These are phyloP conservation scores for Russula sp. DNA, from an alignment of 768 basidiomycete species.

Conservation along the genomic window DNA sequence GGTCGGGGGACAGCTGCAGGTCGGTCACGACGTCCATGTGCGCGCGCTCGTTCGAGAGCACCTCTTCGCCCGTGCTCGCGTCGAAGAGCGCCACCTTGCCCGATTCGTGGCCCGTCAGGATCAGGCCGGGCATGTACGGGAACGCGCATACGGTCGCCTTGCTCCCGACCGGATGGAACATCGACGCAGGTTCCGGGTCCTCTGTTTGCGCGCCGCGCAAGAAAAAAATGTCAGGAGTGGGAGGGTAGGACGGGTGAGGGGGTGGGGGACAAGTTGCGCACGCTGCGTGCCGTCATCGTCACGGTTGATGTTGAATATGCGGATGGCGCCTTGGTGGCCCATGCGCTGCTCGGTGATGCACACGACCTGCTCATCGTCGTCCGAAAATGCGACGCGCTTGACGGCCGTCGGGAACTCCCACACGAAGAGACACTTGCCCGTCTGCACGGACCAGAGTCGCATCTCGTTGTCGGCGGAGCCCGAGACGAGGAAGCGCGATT, in stretches of 20 bases:
- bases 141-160: conserved; percentile 98
- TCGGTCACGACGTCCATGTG: conserved; percentile 88
- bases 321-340: conserved; percentile 86
- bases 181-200: conserved; percentile 60
- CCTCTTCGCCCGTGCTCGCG: conserved; percentile 78
- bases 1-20: conserved; percentile 82
- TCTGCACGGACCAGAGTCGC: conserved; percentile 82
- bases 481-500: conserved; percentile 81
- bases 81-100: conserved; percentile 94
- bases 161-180: conserved; percentile 86
- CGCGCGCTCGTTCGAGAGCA: conserved; percentile 77
- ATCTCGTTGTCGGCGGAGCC: conserved; percentile 94
- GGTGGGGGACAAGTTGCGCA: conserved; percentile 36
- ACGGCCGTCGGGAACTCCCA: conserved; percentile 99
- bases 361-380: conserved; percentile 75
- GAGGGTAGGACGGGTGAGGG: neutral
- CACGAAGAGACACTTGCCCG: conserved; percentile 86
- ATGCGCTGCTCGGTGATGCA: conserved; percentile 97
- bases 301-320: conserved; percentile 82
- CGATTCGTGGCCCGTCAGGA: conserved; percentile 94
- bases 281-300: conserved; percentile 78
- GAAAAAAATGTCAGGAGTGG: neutral
- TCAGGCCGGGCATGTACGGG: conserved; percentile 64
- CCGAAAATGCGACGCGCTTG: conserved; percentile 90
- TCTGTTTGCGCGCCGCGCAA: conserved; percentile 41